Evolutionary conservation across 148 eudicot species (phyloP), one percentile per base, ranked within the genome.

Genomic region (Camellia lanceoleosa): DNA sequence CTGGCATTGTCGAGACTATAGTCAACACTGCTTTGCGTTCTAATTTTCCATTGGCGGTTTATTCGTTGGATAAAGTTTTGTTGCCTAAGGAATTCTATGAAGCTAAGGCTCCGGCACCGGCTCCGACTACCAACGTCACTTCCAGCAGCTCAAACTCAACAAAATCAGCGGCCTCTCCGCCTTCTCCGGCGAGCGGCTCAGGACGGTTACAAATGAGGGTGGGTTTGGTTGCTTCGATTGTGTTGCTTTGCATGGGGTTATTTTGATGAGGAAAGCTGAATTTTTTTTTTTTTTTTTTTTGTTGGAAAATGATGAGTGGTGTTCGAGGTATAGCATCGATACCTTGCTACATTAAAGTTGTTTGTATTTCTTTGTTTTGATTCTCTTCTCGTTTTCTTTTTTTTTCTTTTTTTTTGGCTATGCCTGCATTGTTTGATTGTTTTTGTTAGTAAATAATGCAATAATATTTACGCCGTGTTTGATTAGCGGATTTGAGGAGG

Each of bases 21-120:
- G 58, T 94, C 7, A 82, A 83, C 69, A 92, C 89, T 73, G 82
- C 90, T 0, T 38, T 94, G 15, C 86, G 91, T 8, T 71, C 72
- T 5, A 61, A 77, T 11, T 78, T 8, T 15, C 98, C 93, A 0
- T 60, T 94, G 60, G 92, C 94, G 0, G 89, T 92, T 68, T 94
- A 85, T 59, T 79, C 83, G 59, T 83, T 94, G 38, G 95, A 94
- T 51, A 85, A 87, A 78, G 98, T 94, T 19, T 77, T 94, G 71
- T 20, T 91, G 59, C 93, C 98, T 0, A 30, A 64, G 49, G 88
- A 85, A 13, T 73, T 94, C 51, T 82, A 44, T 0, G 88, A 81
- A 46, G 23, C 91, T 7, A 80, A 78, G 77, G 81, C 91, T 55
- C 92, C 92, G 0, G 73, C 86, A 0, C 77, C 83, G 0, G 78